Base-by-base conservation (phyloP, 352 stramenopile species). In the Phytopythium chamaehyphon region DNA sequence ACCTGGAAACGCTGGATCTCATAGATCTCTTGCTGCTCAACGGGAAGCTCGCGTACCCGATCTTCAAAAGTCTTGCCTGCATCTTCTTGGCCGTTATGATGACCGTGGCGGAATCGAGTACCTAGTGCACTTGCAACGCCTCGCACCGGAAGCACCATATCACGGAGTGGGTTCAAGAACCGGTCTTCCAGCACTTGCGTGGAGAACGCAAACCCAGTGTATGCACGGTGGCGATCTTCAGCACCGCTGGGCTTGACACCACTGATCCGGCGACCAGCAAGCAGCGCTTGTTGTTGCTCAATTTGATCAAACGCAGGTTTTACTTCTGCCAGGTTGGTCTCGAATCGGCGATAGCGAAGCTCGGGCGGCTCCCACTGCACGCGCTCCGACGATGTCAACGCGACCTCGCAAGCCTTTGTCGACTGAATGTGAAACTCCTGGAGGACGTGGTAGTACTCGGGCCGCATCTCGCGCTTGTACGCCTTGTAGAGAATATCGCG, bases 361-460 rank as follows among this genome's bases (percentile, higher is more conserved):
- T 84, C 59, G 0, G 81, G 81, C 16, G 77, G 76, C 12, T 66
- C 71, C 84, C 84, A 92, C 22, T 76, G 66, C 22, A 77, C 73
- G 7, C 69, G 70, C 0, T 72, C 76, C 1, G 58, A 40, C 38
- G 66, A 62, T 1, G 76, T 61, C n/a, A 46, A 50, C 26, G 37
- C 45, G 26, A 21, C 28, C 9, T 23, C 23, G 2, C 38, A 19
- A 33, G 28, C 28, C 31, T 51, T 51, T 10, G 28, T 33, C 21
- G 76, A 69, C 51, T 55, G 54, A 55, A 66, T 54, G 49, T 92
- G 73, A 51, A 86, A 72, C 47, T 95, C 84, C 54, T 92, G 84
- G 18, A 95, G 60, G 23, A 95, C 77, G 55, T 95, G 84, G 62
- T 95, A 95, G 64, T 95, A 95, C 50, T 95, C 84, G 1, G 84